Evolutionary conservation across 164 flowering plant genomes (phyloP), one percentile per base, ranked within the genome.

Genomic region (Annona cherimola): DNA sequence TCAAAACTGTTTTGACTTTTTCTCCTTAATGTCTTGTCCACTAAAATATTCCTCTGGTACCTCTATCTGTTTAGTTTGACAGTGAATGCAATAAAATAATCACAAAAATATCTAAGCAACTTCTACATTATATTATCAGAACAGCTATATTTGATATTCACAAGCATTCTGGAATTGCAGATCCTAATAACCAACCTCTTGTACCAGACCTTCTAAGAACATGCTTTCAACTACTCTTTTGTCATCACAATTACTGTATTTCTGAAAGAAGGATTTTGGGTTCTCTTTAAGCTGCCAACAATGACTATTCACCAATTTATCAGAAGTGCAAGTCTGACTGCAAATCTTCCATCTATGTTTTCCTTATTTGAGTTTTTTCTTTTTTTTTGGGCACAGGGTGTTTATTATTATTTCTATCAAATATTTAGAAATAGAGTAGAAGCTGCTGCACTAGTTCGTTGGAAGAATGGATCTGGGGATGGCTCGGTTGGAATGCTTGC

Each of bases 401-500:
- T 92, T 82, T 94, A 94, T 81, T 94, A 94, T 84, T 94, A 92
- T 88, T 94, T 94, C 87, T 94, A 94, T 87, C 97, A 92, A 89
- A 81, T 94, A 85, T 91, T 94, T 82, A 88, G 98, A 88, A 84
- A 77, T 76, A 88, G 80, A 70, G 98, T 91, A 75, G 97, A 91
- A 82, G 84, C 81, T 74, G 69, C 81, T 67, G 97, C 98, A 59
- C 81, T 86, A 73, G 83, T 79, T 71, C 85, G 79, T 14, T 83
- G 64, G 76, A 89, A 71, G 76, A 85, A 77, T 69, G 98, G 98
- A 67, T n/a, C 77, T 79, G 99, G 99, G 66, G 99, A 91, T 89
- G 99, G 99, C 76, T 82, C 99, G 40, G 94, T 95, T 42, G 99
- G 98, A 74, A 93, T 95, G 90, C 76, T 95, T 66, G 90, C 98